Evolutionary conservation across 2,329 filamentous ascomycete genomes (phyloP).

Genomic region (Paraphaeosphaeria sporulosa): DNA sequence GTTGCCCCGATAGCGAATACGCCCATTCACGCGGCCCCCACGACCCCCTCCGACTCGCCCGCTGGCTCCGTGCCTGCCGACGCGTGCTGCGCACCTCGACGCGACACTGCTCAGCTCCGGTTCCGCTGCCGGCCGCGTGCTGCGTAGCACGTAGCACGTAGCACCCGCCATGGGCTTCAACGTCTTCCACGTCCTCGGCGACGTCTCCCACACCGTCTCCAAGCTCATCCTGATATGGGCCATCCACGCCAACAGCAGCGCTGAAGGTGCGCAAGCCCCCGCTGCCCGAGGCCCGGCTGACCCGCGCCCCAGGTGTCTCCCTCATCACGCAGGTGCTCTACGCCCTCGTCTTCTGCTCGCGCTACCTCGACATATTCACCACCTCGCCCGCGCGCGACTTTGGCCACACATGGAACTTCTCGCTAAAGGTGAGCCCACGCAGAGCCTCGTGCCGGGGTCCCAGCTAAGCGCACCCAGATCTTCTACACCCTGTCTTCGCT

Average conservation of each 20-base stretch:
- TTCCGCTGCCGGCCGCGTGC: conserved; percentile 33
- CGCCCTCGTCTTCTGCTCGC: conserved; percentile 81
- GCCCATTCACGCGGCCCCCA: background rate
- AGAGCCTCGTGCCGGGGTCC: background rate
- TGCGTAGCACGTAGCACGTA: conserved; percentile 27
- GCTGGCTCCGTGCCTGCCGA: conserved; percentile 2
- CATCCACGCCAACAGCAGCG: conserved; percentile 86
- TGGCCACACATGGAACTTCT: conserved; percentile 64
- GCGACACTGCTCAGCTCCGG: conserved; percentile 11
- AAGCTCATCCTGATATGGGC: conserved; percentile 91
- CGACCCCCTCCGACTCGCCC: background rate
- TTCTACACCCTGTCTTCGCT: conserved; percentile 86
- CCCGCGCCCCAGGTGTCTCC: conserved; percentile 71
- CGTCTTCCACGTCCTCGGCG: conserved; percentile 78
- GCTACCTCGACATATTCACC: conserved; percentile 83
- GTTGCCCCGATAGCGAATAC: background rate
- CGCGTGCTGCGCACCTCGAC: conserved; percentile 8
- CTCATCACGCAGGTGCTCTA: conserved; percentile 92
- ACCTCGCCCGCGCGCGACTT: conserved; percentile 48
- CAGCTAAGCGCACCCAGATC: conserved; percentile 54
- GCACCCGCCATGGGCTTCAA: conserved; percentile 46
- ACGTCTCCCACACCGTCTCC: conserved; percentile 83
- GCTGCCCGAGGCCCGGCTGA: conserved; percentile 10
- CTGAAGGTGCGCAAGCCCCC: conserved; percentile 68
- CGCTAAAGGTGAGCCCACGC: conserved; percentile 67